Conservation (phyloP, 768 basidiomycete genomes). For the Mycena leptocephala region DNA sequence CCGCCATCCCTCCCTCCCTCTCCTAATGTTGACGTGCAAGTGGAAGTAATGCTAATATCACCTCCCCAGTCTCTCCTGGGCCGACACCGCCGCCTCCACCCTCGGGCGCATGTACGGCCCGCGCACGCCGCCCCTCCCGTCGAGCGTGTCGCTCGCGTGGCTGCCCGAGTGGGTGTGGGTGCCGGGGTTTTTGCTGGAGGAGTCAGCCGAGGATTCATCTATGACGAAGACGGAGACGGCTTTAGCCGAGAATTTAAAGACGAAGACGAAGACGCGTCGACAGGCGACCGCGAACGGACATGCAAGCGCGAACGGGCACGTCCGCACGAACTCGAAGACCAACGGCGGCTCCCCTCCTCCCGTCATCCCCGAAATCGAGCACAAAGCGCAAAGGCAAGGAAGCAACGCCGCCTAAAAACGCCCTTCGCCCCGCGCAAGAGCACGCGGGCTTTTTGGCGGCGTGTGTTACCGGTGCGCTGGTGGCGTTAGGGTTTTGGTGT, state of each 20-base stretch:
- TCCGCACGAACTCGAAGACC: conserved; percentile 27
- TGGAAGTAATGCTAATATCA: too few species aligned
- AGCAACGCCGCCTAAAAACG: conserved; percentile 26
- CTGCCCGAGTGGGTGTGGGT: conserved; percentile 44
- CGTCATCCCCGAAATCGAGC: too few species aligned
- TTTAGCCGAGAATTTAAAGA: background rate
- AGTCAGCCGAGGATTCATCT: too few species aligned
- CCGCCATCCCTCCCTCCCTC: background rate
- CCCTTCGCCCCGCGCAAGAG: conserved; percentile 43
- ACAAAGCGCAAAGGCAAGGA: too few species aligned
- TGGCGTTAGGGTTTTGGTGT: conserved; percentile 35
- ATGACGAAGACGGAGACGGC: too few species aligned
- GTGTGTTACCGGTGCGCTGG: conserved; percentile 27
- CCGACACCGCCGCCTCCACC: conserved; percentile 94
- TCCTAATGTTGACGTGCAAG: too few species aligned
- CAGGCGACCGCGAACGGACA: background rate
- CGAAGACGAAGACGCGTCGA: background rate
- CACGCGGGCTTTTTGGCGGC: conserved; percentile 42
- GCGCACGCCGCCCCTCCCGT: conserved; percentile 76
- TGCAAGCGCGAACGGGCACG: background rate
- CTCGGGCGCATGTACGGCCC: conserved; percentile 89
- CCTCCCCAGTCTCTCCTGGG: conserved; percentile 98
- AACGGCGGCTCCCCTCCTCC: too few species aligned
- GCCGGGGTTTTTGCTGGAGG: conserved; percentile 45
- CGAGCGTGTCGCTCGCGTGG: conserved; percentile 52